These are phyloP conservation scores for Colletotrichum caudatum DNA, from an alignment of 2,329 filamentous ascomycete genomes.

Conservation along the genomic window DNA sequence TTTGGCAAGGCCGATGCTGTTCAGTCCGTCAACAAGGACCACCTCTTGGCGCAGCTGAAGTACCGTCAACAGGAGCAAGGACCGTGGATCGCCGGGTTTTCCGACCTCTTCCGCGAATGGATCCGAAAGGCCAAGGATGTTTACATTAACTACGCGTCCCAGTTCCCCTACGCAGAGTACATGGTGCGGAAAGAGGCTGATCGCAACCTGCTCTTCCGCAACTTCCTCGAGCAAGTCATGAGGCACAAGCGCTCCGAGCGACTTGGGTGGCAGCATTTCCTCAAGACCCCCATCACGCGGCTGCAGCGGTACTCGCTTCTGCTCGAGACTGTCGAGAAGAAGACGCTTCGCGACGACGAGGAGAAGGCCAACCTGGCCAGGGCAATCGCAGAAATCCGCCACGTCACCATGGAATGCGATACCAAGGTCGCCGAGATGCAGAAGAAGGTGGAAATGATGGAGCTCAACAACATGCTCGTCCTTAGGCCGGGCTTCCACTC, in stretches of 20 bases:
- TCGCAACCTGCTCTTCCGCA: slow-evolving; percentile 85
- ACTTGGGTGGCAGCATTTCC: slow-evolving; percentile 92
- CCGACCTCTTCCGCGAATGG: slow-evolving; percentile 98
- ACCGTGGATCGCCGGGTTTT: slow-evolving; percentile 93
- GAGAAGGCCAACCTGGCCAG: slow-evolving; percentile 87
- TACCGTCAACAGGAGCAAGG: slow-evolving; percentile 98
- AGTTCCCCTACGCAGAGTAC: slow-evolving; percentile 86
- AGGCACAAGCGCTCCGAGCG: slow-evolving; percentile 84
- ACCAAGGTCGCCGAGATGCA: slow-evolving; percentile 91
- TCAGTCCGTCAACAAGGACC: slow-evolving; percentile 91
- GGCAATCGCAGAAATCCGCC: slow-evolving; percentile 92
- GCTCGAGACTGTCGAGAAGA: slow-evolving; percentile 84
- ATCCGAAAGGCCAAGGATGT: slow-evolving; percentile 90
- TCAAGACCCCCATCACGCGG: slow-evolving; percentile 93
- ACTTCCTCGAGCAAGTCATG: slow-evolving; percentile 85
- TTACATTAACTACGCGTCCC: slow-evolving; percentile 92
- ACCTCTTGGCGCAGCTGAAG: slow-evolving; percentile 91
- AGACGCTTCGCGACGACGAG: slow-evolving; percentile 85
- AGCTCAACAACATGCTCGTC: slow-evolving; percentile 85
- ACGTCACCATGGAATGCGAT: slow-evolving; percentile 91
- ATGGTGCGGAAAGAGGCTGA: slow-evolving; percentile 86
- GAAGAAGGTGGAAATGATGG: slow-evolving; percentile 89
- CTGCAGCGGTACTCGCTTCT: slow-evolving; percentile 91
- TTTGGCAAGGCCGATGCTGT: slow-evolving; percentile 93
- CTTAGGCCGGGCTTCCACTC: slow-evolving; percentile 89